A percentile compares a stretch with the other conserved stretches of the same genome.
These are phyloP conservation scores for Metschnikowia lochheadii DNA, from an alignment of 805 yeast genomes.

Conservation along the genomic window DNA sequence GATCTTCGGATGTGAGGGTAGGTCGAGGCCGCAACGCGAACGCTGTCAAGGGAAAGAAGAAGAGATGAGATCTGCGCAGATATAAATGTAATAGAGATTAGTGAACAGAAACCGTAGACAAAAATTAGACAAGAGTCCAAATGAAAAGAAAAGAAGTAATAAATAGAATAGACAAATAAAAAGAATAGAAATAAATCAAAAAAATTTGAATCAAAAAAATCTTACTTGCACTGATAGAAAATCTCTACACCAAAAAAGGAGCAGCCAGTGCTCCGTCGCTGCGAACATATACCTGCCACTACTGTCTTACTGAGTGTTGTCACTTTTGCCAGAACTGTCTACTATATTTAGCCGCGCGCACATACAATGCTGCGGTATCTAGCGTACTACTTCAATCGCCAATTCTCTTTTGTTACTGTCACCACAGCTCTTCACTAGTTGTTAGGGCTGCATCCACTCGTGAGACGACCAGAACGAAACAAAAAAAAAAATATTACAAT, in stretches of 20 bases:
- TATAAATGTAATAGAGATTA: neutral
- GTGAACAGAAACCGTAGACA: neutral
- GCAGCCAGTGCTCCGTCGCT: neutral
- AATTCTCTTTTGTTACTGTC: neutral
- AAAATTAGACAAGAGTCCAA: neutral
- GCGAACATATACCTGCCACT: neutral
- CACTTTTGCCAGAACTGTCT: neutral
- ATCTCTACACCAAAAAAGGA: too few species aligned
- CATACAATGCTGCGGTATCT: neutral
- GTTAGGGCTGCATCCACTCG: neutral
- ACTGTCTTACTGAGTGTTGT: neutral
- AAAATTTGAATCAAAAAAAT: too few species aligned
- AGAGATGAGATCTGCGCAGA: slow-evolving; percentile 1
- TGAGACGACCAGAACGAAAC: neutral
- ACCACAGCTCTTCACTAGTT: neutral
- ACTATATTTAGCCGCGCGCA: slow-evolving; percentile 1
- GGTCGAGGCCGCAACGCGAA: slow-evolving; percentile 84
- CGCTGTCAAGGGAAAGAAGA: slow-evolving; percentile 38
- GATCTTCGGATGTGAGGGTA: slow-evolving; percentile 61
- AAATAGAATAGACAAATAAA: neutral
- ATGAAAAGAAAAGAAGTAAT: neutral
- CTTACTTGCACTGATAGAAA: too few species aligned
- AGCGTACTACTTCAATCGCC: neutral
- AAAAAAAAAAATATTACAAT: too few species aligned
- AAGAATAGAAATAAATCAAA: neutral